These are phyloP conservation scores for Aspergillus proliferans DNA, from an alignment of 2,329 filamentous ascomycete species.

Conservation along the genomic window DNA sequence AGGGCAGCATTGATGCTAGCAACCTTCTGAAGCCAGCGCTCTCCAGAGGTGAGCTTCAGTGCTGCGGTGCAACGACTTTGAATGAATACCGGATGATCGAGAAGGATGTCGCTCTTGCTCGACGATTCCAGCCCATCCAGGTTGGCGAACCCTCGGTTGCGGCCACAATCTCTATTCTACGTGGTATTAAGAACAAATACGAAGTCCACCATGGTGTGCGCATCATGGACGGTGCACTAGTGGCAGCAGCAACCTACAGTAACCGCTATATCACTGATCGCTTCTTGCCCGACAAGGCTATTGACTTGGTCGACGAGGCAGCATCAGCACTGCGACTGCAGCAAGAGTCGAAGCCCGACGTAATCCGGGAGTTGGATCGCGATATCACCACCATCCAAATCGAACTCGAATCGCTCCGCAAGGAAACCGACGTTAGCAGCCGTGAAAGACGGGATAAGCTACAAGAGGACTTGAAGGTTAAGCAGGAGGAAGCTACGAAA, in stretches of 20 bases:
- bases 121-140: conserved; percentile 87
- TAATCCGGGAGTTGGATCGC: conserved; percentile 85
- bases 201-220: conserved; percentile 95
- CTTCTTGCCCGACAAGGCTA: conserved; percentile 93
- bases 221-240: conserved; percentile 85
- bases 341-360: conserved; percentile 93
- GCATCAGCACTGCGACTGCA: conserved; percentile 84
- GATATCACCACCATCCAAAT: conserved; percentile 98
- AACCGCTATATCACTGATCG: conserved; percentile 96
- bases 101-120: conserved; percentile 87
- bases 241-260: conserved; percentile 84
- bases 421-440: conserved; percentile 86
- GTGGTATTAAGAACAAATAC: conserved; percentile 96
- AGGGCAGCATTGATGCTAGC: conserved; percentile 93
- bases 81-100: conserved; percentile 91
- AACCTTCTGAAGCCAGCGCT: conserved; percentile 90
- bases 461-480: conserved; percentile 66
- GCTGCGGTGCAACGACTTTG: conserved; percentile 88
- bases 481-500: conserved; percentile 68
- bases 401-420: conserved; percentile 86
- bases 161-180: conserved; percentile 89
- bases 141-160: conserved; percentile 88
- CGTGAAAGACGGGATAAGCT: conserved; percentile 82
- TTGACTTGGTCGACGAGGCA: conserved; percentile 93
- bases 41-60: conserved; percentile 88